A percentile compares a stretch with the other conserved stretches of the same genome.
phyloP scores from a whole-genome alignment of 495 filamentous ascomycete species.

The Tuber microsphaerosporum region DNA sequence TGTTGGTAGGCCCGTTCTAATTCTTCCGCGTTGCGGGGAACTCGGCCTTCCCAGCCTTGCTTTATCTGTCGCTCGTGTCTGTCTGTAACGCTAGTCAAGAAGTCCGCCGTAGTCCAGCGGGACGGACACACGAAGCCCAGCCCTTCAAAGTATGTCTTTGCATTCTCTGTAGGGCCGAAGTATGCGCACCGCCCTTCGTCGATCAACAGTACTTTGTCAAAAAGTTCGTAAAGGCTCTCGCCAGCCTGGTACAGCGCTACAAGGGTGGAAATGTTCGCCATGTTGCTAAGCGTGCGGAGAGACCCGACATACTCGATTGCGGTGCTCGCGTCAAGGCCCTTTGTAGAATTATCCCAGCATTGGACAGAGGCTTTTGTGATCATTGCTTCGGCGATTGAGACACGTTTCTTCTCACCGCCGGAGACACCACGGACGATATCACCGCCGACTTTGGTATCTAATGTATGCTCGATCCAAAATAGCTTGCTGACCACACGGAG shows the following conservation, averaged over 20 bases:
- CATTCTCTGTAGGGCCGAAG: slow-evolving; percentile 54
- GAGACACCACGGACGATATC: slow-evolving; percentile 60
- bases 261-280: slow-evolving; percentile 53
- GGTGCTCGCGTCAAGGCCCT: slow-evolving; percentile 61
- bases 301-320: slow-evolving; percentile 58
- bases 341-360: slow-evolving; percentile 65
- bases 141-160: slow-evolving; percentile 57
- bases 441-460: slow-evolving; percentile 63
- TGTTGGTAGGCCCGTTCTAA: slow-evolving; percentile 53
- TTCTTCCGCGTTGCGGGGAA: slow-evolving; percentile 55
- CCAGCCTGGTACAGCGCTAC: slow-evolving; percentile 69
- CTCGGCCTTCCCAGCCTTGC: slow-evolving; percentile 53
- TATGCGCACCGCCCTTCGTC: slow-evolving; percentile 61
- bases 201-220: slow-evolving; percentile 65
- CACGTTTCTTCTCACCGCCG: slow-evolving; percentile 68
- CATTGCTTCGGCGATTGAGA: slow-evolving; percentile 63
- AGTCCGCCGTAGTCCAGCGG: slow-evolving; percentile 62
- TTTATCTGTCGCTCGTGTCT: slow-evolving; percentile 55
- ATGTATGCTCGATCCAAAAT: slow-evolving; percentile 68
- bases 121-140: slow-evolving; percentile 56
- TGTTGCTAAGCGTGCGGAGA: slow-evolving; percentile 57
- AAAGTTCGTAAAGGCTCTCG: slow-evolving; percentile 60
- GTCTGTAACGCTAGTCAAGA: slow-evolving; percentile 61
- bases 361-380: slow-evolving; percentile 58
- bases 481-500: slow-evolving; percentile 64